phyloP scores from a whole-genome alignment of 1,284 basidiomycete species.

The Puccinia triticina region DNA sequence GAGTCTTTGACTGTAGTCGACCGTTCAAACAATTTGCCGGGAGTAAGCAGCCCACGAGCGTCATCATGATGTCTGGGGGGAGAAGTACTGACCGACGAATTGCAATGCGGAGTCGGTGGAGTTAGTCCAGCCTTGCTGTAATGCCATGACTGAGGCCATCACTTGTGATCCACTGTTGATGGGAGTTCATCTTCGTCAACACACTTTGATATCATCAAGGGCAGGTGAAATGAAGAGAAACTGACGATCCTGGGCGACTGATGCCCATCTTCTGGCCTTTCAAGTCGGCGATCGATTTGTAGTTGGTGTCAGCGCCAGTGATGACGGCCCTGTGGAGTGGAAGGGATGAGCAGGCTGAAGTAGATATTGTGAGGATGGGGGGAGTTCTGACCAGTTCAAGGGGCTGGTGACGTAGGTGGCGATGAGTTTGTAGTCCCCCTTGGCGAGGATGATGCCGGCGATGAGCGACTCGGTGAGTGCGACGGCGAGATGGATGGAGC shows the following conservation, averaged over 20 bases:
- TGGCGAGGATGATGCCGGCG: slow-evolving; percentile 86
- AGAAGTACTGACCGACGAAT: slow-evolving; percentile 28
- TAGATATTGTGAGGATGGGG: neutral
- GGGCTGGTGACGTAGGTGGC: slow-evolving; percentile 89
- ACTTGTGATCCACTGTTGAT: slow-evolving; percentile 39
- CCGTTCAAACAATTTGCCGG: neutral
- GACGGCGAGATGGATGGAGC: slow-evolving; percentile 85
- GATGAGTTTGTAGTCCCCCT: slow-evolving; percentile 82
- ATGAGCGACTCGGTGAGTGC: slow-evolving; percentile 92
- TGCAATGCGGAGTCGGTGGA: neutral
- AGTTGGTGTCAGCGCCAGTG: slow-evolving; percentile 76
- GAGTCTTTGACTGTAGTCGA: slow-evolving; percentile 57
- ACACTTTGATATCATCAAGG: too few relatives aligned
- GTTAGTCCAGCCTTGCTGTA: slow-evolving; percentile 28
- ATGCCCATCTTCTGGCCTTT: slow-evolving; percentile 84
- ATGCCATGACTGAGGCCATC: slow-evolving; percentile 37
- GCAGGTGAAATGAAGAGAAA: slow-evolving; percentile 44
- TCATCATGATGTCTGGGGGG: neutral
- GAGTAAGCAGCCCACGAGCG: neutral
- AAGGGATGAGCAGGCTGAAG: neutral
- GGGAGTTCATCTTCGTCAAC: too few relatives aligned
- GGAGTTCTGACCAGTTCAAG: slow-evolving; percentile 72
- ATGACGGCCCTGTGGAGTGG: slow-evolving; percentile 77
- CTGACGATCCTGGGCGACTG: slow-evolving; percentile 74
- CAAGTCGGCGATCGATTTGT: slow-evolving; percentile 74